phyloP scores from a whole-genome alignment of 768 basidiomycete species.

The Amanita muscaria region DNA sequence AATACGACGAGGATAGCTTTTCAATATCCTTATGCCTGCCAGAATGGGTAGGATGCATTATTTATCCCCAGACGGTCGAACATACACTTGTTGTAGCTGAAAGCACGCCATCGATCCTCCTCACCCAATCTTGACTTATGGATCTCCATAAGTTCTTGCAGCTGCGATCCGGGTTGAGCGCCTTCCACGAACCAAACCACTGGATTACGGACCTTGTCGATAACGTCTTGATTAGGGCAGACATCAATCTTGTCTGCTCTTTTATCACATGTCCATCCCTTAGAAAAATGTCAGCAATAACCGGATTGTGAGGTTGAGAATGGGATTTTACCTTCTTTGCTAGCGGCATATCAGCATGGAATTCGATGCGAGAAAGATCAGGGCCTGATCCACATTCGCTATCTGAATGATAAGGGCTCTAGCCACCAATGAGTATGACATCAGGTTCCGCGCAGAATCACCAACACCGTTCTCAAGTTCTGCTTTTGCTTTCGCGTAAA shows the following conservation, averaged over 20 bases:
- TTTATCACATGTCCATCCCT: constrained; percentile 63
- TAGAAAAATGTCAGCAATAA: constrained; percentile 16
- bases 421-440: neutral
- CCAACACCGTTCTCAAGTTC: constrained; percentile 37
- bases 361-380: constrained; percentile 12
- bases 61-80: too few relatives aligned
- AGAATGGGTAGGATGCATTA: neutral
- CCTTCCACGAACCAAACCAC: neutral
- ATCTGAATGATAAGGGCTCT: constrained; percentile 25
- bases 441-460: too few relatives aligned
- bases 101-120: constrained; percentile 62
- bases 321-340: constrained; percentile 12
- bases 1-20: constrained; percentile 50
- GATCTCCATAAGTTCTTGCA: constrained; percentile 56
- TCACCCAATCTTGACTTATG: constrained; percentile 52
- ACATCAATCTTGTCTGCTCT: constrained; percentile 25
- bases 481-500: constrained; percentile 49
- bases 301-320: neutral
- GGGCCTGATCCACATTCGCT: constrained; percentile 8
- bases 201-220: constrained; percentile 50
- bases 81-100: constrained; percentile 59
- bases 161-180: constrained; percentile 26
- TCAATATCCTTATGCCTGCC: constrained; percentile 51
- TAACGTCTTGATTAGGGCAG: constrained; percentile 63
- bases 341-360: constrained; percentile 13